Evolutionary conservation across 2,329 filamentous ascomycete genomes (phyloP), one percentile per base, ranked within the genome.

Genomic region (Phyllachora maydis): DNA sequence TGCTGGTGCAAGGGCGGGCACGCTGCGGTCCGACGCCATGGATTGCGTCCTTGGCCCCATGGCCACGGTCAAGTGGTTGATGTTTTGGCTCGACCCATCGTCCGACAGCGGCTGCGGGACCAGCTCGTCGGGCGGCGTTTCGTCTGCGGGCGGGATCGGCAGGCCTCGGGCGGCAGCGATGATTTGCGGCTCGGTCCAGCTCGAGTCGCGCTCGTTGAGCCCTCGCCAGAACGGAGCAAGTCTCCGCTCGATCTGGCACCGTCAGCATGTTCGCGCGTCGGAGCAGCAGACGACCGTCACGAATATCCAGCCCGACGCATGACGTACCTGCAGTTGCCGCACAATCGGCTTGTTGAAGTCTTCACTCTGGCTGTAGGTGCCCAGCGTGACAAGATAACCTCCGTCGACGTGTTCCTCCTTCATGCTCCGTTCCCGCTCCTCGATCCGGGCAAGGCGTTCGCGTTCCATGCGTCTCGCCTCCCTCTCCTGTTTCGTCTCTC

Each of bases 181-280:
- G n/a, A 98, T 66, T 47, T 98, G 88, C 46, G 88, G 72, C 40
- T 98, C 88, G 8, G 81, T 76, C 88, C 88, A 98, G 24, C 67
- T 76, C 12, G 78, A 65, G 10, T 72, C 74, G 46, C 88, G 81
- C 45, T 95, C 83, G 32, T 92, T 74, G 4, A 98, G 55, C 4
- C 88, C 88, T 41, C 75, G 73, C 82, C 85, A 98, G 46, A 98
- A 98, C 0, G 88, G 88, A 19, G 88, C 88, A 30, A 98, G 51
- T 31, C 76, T 72, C 35, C 88, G 66, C 49, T 98, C 88, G 43
- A 98, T 82, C 85, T 95, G 31, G 14, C 5, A 8, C 4, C 6
- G 5, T 13, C 6, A 6, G 6, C 11, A 14, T 26, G n/a, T n/a
- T n/a, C n/a, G n/a, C n/a, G n/a, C n/a, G n/a, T n/a, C n/a, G n/a